Conservation (phyloP, 1,284 basidiomycete genomes). For the Ustilago curta region DNA sequence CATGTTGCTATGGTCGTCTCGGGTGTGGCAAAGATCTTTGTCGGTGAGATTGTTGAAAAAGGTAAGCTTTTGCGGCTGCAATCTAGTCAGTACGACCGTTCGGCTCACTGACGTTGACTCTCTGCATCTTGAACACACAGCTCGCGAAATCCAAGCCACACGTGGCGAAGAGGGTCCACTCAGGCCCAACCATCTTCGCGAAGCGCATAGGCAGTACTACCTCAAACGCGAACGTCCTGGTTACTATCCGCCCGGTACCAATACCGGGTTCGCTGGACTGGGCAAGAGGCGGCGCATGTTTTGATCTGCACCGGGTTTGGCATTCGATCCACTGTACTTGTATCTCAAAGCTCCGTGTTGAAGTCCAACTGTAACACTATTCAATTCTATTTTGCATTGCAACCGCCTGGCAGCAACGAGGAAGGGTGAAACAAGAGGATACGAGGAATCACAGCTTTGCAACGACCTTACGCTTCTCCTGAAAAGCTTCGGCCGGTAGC, state of each 20-base stretch:
- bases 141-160: conserved; percentile 80
- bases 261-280: conserved; percentile 53
- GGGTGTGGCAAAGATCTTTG: conserved; percentile 89
- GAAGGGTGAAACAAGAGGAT: background rate
- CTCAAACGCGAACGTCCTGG: conserved; percentile 75
- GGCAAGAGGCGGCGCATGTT: conserved; percentile 63
- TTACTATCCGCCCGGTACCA: conserved; percentile 56
- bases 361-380: conserved; percentile 1
- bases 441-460: conserved; percentile 27
- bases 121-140: conserved; percentile 60
- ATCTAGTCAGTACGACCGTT: background rate
- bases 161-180: conserved; percentile 80
- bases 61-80: background rate
- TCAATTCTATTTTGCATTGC: no score
- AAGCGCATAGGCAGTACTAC: conserved; percentile 86
- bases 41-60: conserved; percentile 89
- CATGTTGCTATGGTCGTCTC: conserved; percentile 88
- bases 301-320: background rate
- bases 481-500: conserved; percentile 29
- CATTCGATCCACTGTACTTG: background rate
- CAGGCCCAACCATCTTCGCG: conserved; percentile 85
- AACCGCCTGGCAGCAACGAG: background rate
- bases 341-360: background rate
- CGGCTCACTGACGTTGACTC: no score
- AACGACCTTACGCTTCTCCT: conserved; percentile 30